Evolutionary conservation across 208 protist species (phyloP), one percentile per base, ranked within the genome.

Genomic region (Acanthamoeba triangularis): DNA sequence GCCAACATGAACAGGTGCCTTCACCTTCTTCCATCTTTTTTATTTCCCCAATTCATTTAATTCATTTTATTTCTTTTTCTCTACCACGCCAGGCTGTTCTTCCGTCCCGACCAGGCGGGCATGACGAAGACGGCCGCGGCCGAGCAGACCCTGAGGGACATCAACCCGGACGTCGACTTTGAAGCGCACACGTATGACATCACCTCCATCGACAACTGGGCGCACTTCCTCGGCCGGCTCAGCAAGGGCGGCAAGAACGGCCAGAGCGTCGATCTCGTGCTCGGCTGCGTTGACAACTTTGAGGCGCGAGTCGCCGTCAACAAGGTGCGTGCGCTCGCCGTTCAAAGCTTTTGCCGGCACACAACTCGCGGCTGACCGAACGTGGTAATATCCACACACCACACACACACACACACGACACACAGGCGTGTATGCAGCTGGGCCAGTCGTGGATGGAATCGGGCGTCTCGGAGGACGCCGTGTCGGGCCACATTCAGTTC

Each of bases 401-500:
- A 13, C 49, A 13, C 18, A 10, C 52, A 25, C 35, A 37, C 28
- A 0, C 33, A 7, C 35, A 10, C 37, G 20, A 25, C 11, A 7
- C 35, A 44, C 96, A 98, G 95, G 98, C 98, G 28, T 99, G 99
- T 97, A 97, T 99, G 33, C 98, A 98, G 88, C 97, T 98, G 93
- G 94, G 95, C 37, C 97, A 99, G 69, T 95, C 94, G 47, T 99
- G 99, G 99, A 99, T 99, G 98, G 99, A 99, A 92, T 98, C 97
- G 63, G 99, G 99, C 69, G 99, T 99, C 3, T 97, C 98, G 13
- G 99, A 99, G 96, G 99, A 99, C 97, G 99, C 99, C 28, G 98
- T 99, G 13, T 99, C 98, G 41, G 99, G 99, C n/a, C 99, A 99
- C 97, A 99, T 99, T 88, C 99, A 99, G 97, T 97, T 99, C 54